A percentile compares a stretch with the other conserved stretches of the same genome.
These are phyloP conservation scores for Xerocomus amazonicus DNA, from an alignment of 1,284 basidiomycete genomes.

Conservation along the genomic window DNA sequence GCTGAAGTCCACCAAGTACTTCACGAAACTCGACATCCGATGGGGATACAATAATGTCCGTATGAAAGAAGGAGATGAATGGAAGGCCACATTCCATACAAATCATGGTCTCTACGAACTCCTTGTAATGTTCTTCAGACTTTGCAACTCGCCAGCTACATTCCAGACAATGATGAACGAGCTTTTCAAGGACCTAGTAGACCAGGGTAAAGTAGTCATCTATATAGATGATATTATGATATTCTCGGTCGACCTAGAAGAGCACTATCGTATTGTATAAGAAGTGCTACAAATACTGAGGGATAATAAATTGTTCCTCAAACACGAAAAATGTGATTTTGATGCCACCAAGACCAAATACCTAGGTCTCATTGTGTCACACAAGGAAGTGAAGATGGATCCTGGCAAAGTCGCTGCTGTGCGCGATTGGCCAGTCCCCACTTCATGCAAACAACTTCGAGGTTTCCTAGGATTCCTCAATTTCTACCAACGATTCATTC, in stretches of 20 bases:
- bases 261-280: not conserved
- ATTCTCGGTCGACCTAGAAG: not conserved
- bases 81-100: not conserved
- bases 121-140: not conserved
- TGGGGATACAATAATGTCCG: not conserved
- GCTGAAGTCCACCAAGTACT: not conserved
- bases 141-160: not conserved
- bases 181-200: not conserved
- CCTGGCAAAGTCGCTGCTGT: not conserved
- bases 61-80: not conserved
- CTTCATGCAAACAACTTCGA: not conserved
- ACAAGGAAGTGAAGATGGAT: not conserved
- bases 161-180: not conserved
- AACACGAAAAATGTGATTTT: not conserved
- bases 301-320: not conserved
- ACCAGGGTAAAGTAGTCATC: not conserved
- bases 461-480: not conserved
- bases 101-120: not conserved
- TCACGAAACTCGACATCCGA: not conserved
- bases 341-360: not conserved
- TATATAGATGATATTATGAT: not conserved
- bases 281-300: not conserved
- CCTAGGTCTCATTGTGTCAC: not conserved
- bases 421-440: not conserved
- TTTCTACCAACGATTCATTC: not conserved